These are phyloP conservation scores for Aspergillus texensis DNA, from an alignment of 2,329 filamentous ascomycete species.

Conservation along the genomic window DNA sequence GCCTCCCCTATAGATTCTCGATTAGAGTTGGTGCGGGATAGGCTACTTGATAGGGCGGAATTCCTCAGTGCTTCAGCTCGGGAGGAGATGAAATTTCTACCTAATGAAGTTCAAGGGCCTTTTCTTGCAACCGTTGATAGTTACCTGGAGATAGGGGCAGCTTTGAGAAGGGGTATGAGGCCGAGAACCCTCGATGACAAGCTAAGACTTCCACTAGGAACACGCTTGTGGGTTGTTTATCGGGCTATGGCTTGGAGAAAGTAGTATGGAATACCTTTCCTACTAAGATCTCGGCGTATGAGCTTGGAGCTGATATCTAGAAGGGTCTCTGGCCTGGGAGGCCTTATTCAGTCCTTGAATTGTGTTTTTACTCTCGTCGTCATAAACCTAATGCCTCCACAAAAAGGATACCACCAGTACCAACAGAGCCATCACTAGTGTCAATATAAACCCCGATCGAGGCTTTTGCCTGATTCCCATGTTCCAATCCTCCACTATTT, in stretches of 20 bases:
- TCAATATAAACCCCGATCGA: background rate
- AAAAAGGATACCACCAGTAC: background rate
- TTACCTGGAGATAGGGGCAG: conserved; percentile 71
- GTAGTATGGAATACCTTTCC: background rate
- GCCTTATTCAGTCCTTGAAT: background rate
- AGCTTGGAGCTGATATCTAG: background rate
- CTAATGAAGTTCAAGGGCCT: conserved; percentile 61
- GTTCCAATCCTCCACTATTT: background rate
- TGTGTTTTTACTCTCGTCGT: background rate
- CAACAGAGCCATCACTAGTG: background rate
- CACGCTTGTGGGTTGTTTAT: background rate
- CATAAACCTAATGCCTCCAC: background rate
- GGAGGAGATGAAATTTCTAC: conserved; percentile 63
- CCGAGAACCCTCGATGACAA: background rate
- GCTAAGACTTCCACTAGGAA: background rate
- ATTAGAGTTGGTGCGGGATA: conserved; percentile 48
- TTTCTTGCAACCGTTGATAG: conserved; percentile 72
- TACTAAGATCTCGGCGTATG: background rate
- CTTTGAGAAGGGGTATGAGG: background rate
- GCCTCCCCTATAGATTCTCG: conserved; percentile 6
- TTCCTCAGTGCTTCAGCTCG: conserved; percentile 59
- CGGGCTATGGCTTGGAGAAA: background rate
- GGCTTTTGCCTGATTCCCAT: background rate
- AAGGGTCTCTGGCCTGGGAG: background rate
- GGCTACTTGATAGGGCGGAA: conserved; percentile 64